Evolutionary conservation across 805 yeast species (phyloP), one percentile per base, ranked within the genome.

Genomic region (Sporopachydermia quercuum): DNA sequence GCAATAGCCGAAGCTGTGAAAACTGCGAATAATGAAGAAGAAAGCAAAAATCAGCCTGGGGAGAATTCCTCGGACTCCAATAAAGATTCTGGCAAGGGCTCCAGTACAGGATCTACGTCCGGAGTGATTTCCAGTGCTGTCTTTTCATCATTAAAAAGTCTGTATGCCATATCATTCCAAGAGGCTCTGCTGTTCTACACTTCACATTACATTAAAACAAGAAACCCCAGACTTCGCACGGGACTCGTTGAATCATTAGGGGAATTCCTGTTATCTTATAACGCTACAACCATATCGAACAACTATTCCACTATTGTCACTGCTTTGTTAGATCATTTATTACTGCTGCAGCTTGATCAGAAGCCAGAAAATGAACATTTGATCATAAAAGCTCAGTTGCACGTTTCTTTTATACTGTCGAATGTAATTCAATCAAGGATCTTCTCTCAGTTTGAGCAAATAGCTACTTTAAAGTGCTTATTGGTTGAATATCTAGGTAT

Each of bases 401-500:
- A 55, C 37, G 45, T 47, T 8, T 14, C 35, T 14, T 48, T 51
- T 36, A 23, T 55, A 16, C 43, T 56, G n/a, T 45, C 45, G 17
- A 51, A 49, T 8, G 40, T 54, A 16, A 43, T 56, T 14, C 47
- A 52, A 3, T 43, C 36, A 18, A 45, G 48, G 37, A 33, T 52
- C n/a, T 44, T 56, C 11, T 58, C 58, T 11, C 60, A 56, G 35
- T 41, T 39, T 27, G 56, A 56, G 17, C 51, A 52, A 34, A 16
- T 52, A 18, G 14, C 44, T 4, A 54, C 56, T 2, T 36, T 44
- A 14, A 48, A 47, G 37, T 18, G 48, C 11, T 37, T 55, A 18
- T 19, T 43, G 15, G 40, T n/a, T n/a, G n/a, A n/a, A n/a, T n/a
- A 42, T 18, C 51, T 49, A 19, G 37, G 53, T 30, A 37, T 54